Evolutionary conservation across 2,329 filamentous ascomycete species (phyloP), one percentile per base, ranked within the genome.

Genomic region (Davidsoniella neocaledoniae): DNA sequence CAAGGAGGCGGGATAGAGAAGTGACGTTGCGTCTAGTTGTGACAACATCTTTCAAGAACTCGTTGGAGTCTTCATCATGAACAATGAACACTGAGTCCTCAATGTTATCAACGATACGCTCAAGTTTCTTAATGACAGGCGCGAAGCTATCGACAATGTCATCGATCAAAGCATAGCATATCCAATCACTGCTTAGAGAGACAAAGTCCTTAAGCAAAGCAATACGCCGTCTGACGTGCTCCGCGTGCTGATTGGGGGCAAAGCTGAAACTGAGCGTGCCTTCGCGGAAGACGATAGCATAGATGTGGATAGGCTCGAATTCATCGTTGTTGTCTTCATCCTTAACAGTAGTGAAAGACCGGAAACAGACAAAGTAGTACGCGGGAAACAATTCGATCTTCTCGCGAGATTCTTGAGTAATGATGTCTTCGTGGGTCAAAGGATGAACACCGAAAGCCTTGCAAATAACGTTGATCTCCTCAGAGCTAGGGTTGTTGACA

Each of bases 281-380:
- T 66, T 96, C 86, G 16, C 88, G 84, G 69, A 95, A 96, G 21
- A 98, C 91, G 46, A 98, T 79, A 53, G 94, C 91, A 61, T 96
- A 98, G 48, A 94, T 83, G 63, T 96, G 94, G 68, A 94, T 86
- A 0, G 91, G 88, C 59, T 94, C 87, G 59, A 94, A 83, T 60
- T 93, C 93, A 51, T 85, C 77, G 54, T 85, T 80, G 46, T 81
- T 81, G 33, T 80, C 75, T 57, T 85, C 81, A 57, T 93, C 83
- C 56, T 86, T 71, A 49, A 90, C 83, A 8, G 76, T 67, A 57
- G 78, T 83, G 69, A 96, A 98, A 2, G 88, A 94, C 48, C 90
- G 80, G 74, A 96, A 98, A 63, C 86, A 94, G 46, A 94, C 86
- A 63, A 98, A 96, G 67, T 98, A 98, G 68, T 98, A 98, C 40